Evolutionary conservation across 305 asterid species (phyloP).

Genomic region (Solanum hybrid): DNA sequence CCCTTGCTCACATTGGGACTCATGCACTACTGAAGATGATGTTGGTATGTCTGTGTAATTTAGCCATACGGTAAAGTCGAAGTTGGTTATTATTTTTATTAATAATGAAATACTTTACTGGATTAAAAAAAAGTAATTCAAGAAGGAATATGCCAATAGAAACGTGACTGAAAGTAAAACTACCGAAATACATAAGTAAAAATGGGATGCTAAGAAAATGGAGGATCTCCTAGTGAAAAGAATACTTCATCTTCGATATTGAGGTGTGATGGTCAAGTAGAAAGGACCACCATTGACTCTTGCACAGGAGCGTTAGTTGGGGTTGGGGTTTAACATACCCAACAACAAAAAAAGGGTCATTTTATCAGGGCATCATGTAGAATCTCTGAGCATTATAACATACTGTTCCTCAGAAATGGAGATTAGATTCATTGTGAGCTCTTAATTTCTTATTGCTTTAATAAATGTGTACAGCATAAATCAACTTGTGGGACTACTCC

Average conservation of each 20-base stretch:
- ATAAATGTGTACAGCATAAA: background rate
- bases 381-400: background rate
- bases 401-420: background rate
- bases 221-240: background rate
- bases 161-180: background rate
- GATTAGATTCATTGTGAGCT: background rate
- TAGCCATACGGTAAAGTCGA: background rate
- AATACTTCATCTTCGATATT: background rate
- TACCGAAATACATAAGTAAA: background rate
- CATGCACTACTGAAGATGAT: slow-evolving; percentile 81
- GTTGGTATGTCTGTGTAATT: slow-evolving; percentile 38
- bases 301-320: background rate
- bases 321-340: background rate
- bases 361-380: background rate
- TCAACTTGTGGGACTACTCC: background rate
- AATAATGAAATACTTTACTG: background rate
- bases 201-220: background rate
- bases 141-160: background rate
- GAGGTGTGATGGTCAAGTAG: background rate
- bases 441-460: background rate
- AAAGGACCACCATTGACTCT: background rate
- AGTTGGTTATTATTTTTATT: background rate
- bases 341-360: background rate
- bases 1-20: slow-evolving; percentile 79
- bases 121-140: background rate